Evolutionary conservation across 257 asterid genomes (phyloP), one percentile per base, ranked within the genome.

Genomic region (Nicotiana knightiana): DNA sequence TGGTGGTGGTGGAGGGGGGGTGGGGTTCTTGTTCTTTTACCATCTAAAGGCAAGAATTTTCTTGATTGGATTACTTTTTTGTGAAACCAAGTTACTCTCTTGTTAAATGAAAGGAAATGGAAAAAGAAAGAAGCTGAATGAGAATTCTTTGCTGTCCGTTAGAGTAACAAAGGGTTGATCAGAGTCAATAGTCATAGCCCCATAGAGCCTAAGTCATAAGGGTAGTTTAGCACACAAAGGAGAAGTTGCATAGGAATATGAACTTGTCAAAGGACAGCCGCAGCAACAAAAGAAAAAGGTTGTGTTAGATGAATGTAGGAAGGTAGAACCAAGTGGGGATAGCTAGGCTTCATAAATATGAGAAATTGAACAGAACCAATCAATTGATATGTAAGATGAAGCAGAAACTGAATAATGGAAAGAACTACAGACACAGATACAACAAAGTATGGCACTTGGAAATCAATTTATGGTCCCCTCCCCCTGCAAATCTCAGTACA

Each of bases 391-490:
- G 32, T 53, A 73, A 0, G 59, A 61, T 71, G 54, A 62, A 81
- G 33, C 59, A 37, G 13, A 46, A 35, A 8, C 66, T 76, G 62
- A 67, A 81, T 85, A 82, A 86, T 86, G 59, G 67, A 67, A 84
- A 87, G 86, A 85, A 64, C 58, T 43, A 17, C 59, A 64, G 24
- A 26, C 51, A 64, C 77, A 53, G 53, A 33, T 4, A 30, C 87
- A 68, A n/a, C 87, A 71, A 77, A 79, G 58, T 64, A 4, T 83
- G 84, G 89, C 83, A 83, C 85, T 85, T 88, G 84, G 82, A 86
- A 85, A 83, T 86, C 80, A 86, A 83, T 83, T 76, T 65, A 78
- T 87, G 97, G 94, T 90, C 85, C 96, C 97, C 93, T 82, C 58
- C 86, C 85, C 83, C 88, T 86, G 89, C 87, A 86, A 86, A 86